phyloP scores from a whole-genome alignment of 2,329 filamentous ascomycete species.

The Monilinia aucupariae region DNA sequence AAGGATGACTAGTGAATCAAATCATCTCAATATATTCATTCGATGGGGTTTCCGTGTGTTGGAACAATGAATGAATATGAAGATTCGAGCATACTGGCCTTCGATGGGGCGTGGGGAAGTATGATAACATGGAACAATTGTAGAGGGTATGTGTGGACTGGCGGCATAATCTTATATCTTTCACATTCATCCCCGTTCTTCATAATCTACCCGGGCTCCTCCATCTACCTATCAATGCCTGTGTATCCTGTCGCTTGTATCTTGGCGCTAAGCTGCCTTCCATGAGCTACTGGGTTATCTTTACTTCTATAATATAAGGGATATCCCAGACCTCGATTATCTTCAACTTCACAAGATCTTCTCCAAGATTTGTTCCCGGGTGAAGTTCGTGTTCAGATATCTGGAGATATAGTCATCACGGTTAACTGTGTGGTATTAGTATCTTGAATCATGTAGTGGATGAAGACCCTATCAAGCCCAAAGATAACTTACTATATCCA shows the following conservation, averaged over 20 bases:
- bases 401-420: conserved; percentile 76
- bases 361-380: conserved; percentile 29
- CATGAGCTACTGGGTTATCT: neutral
- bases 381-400: conserved; percentile 65
- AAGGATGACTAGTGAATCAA: no score
- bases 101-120: no score
- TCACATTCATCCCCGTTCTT: neutral
- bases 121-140: neutral
- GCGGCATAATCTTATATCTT: neutral
- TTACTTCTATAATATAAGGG: accelerated
- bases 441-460: neutral
- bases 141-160: neutral
- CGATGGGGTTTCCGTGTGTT: no score
- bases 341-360: conserved; percentile 28
- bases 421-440: conserved; percentile 50
- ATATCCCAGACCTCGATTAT: neutral
- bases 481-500: conserved; percentile 66
- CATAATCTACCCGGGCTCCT: no score
- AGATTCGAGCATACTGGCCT: no score
- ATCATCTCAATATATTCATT: no score
- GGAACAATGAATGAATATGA: no score
- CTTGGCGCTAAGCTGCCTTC: no score
- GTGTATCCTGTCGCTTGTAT: no score
- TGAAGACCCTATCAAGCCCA: neutral
- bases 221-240: neutral